Evolutionary conservation across 1,284 basidiomycete species (phyloP), one percentile per base, ranked within the genome.

Genomic region (Tylopilus sp.): DNA sequence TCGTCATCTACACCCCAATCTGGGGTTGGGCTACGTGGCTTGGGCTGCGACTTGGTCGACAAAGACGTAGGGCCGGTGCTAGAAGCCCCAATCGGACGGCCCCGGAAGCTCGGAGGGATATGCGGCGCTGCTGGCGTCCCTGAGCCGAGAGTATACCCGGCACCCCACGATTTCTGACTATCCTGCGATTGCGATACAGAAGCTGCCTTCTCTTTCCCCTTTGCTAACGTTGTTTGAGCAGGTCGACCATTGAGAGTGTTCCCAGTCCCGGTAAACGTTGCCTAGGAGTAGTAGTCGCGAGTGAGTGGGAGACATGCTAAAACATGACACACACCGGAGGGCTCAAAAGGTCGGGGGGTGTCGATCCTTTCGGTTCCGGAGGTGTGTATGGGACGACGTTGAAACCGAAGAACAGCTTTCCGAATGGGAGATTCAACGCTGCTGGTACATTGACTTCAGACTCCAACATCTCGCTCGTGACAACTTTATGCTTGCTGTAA

Each of bases 371-470:
- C 3, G 49, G 45, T 45, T 64, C 64, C 12, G 82, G 74, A 8
- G 84, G 81, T 13, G 76, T 78, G 63, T 89, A 92, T 0, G 85
- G 73, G 3, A 82, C 71, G 41, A 89, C 79, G 48, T 86, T 86
- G 73, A 87, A 97, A 9, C 94, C 94, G 63, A 97, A 97, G 76
- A 97, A 97, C 21, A 97, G 75, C 59, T 95, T 89, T 18, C 97
- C 97, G 55, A 89, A 88, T 0, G 96, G 94, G 26, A 99, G 74
- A 57, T 90, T 88, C 41, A 99, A 76, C 1, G 92, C 86, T 0
- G 92, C 93, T 1, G 97, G 95, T 6, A 91, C 92, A 66, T 89
- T 87, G 46, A 76, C 77, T 33, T 89, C 87, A 6, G 79, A 76
- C 60, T 92, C 85, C 11, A 92, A 70, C 21, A 83, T 84, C 47